These are phyloP conservation scores for Alternaria gansuensis DNA, from an alignment of 2,329 filamentous ascomycete species.

Conservation along the genomic window DNA sequence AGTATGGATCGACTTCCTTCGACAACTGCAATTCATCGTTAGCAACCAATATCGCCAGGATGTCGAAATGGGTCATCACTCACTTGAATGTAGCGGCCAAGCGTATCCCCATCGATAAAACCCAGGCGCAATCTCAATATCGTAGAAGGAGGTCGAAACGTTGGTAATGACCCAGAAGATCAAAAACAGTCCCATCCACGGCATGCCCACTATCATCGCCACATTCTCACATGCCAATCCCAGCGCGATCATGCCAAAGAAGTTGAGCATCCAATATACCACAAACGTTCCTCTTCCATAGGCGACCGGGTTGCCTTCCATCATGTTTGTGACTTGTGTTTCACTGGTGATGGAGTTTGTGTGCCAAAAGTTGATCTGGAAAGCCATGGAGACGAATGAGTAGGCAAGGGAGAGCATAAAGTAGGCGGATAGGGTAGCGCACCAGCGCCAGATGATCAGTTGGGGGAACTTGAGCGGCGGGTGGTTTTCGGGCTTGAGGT, in stretches of 20 bases:
- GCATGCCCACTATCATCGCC: slow-evolving; percentile 68
- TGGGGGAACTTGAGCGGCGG: slow-evolving; percentile 67
- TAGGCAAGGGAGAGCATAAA: slow-evolving; percentile 70
- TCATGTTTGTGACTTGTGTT: slow-evolving; percentile 52
- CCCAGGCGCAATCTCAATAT: slow-evolving; percentile 64
- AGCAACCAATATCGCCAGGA: neutral
- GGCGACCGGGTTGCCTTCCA: slow-evolving; percentile 58
- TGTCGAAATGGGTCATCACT: slow-evolving; percentile 23
- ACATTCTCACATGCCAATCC: slow-evolving; percentile 72
- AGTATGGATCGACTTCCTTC: slow-evolving; percentile 67
- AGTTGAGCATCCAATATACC: slow-evolving; percentile 72
- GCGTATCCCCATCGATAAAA: slow-evolving; percentile 72
- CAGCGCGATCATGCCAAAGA: slow-evolving; percentile 69
- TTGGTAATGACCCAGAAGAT: slow-evolving; percentile 75
- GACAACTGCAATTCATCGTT: slow-evolving; percentile 56
- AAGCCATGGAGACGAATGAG: slow-evolving; percentile 69
- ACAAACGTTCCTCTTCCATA: slow-evolving; percentile 67
- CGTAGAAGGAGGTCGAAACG: slow-evolving; percentile 67
- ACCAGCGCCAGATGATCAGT: slow-evolving; percentile 66
- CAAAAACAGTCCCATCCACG: slow-evolving; percentile 69
- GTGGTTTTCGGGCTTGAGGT: slow-evolving; percentile 64
- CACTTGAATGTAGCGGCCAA: slow-evolving; percentile 69
- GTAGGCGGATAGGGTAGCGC: slow-evolving; percentile 66
- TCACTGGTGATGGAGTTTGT: slow-evolving; percentile 57
- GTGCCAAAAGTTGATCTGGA: slow-evolving; percentile 66